phyloP scores from a whole-genome alignment of 1,284 basidiomycete genomes.

The Moesziomyces sp. region DNA sequence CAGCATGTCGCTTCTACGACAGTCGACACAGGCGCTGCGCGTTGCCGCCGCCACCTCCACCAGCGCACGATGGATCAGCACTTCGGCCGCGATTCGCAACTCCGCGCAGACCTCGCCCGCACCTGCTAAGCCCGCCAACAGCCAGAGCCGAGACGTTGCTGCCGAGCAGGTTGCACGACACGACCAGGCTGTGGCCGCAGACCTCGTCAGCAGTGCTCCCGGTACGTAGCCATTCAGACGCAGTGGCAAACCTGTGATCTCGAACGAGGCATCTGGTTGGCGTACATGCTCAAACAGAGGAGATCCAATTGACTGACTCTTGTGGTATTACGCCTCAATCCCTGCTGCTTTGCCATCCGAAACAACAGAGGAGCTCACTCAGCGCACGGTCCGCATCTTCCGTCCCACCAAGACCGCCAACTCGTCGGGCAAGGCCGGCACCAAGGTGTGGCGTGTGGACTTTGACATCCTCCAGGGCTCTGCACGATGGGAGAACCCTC shows the following conservation, averaged over 20 bases:
- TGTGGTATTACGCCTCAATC: not conserved
- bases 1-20: conserved; percentile 36
- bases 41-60: conserved; percentile 30
- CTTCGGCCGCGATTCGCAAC: conserved; percentile 33
- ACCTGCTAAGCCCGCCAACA: conserved; percentile 29
- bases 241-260: not conserved
- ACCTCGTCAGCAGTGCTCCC: conserved; percentile 57
- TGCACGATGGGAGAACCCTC: conserved; percentile 96
- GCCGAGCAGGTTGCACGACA: conserved; percentile 55
- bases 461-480: conserved; percentile 89
- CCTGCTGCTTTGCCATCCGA: not conserved
- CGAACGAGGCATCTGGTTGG: not conserved
- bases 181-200: conserved; percentile 44
- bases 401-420: conserved; percentile 94
- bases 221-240: conserved; percentile 26
- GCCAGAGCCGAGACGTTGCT: conserved; percentile 46
- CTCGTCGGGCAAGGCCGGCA: conserved; percentile 88
- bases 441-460: conserved; percentile 91
- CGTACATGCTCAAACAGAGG: not conserved
- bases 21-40: conserved; percentile 45
- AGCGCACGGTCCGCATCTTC: conserved; percentile 90
- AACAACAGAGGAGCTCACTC: conserved; percentile 79
- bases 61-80: conserved; percentile 43
- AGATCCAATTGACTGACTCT: not conserved
- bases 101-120: conserved; percentile 35